These are phyloP conservation scores for Suhomyces sp. DNA, from an alignment of 805 yeast genomes.

Conservation along the genomic window DNA sequence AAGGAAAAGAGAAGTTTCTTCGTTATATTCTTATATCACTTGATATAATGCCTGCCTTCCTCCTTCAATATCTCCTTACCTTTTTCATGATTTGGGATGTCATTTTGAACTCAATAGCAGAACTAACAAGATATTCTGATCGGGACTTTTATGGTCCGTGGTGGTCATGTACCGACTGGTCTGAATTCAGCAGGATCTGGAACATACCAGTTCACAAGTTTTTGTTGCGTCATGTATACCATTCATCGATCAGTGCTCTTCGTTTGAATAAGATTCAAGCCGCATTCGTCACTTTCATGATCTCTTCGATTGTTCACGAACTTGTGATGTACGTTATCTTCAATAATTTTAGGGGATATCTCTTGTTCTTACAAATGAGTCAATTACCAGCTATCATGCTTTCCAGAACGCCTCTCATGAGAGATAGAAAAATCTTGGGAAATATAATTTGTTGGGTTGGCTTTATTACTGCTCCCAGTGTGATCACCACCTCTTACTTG, in stretches of 20 bases:
- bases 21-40: constrained; percentile 59
- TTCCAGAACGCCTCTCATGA: constrained; percentile 58
- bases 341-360: constrained; percentile 74
- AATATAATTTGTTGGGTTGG: constrained; percentile 90
- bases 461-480: constrained; percentile 82
- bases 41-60: constrained; percentile 79
- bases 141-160: constrained; percentile 93
- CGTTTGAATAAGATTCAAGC: constrained; percentile 66
- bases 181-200: constrained; percentile 92
- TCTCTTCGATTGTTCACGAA: constrained; percentile 87
- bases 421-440: constrained; percentile 59
- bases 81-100: constrained; percentile 96
- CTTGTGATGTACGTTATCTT: constrained; percentile 89
- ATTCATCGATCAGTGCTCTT: constrained; percentile 78
- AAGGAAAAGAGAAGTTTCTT: constrained; percentile 44
- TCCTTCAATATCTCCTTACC: constrained; percentile 68
- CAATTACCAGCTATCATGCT: constrained; percentile 79
- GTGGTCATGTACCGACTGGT: constrained; percentile 97
- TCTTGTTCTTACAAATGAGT: constrained; percentile 77
- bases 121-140: constrained; percentile 81
- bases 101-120: constrained; percentile 86
- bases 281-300: constrained; percentile 70
- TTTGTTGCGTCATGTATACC: constrained; percentile 89
- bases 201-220: constrained; percentile 91
- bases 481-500: constrained; percentile 80